Conservation (phyloP, 1,284 basidiomycete genomes). For the Naganishia liquefaciens region DNA sequence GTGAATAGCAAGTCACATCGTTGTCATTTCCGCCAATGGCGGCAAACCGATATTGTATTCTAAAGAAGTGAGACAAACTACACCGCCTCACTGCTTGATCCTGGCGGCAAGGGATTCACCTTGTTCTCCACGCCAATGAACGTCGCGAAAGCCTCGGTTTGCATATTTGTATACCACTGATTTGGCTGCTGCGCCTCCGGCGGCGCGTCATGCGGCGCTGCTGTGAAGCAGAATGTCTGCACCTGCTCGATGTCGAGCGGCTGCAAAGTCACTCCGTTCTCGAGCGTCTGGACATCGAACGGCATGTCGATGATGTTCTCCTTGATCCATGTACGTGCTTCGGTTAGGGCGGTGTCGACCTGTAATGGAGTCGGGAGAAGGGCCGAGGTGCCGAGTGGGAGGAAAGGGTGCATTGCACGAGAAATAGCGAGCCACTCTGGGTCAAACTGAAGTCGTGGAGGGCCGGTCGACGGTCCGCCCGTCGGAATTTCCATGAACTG, state of each 20-base stretch:
- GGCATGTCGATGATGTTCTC: conserved; percentile 13
- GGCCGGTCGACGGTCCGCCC: conserved; percentile 35
- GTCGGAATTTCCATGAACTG: conserved; percentile 70
- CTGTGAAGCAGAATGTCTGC: conserved; percentile 12
- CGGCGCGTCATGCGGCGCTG: conserved; percentile 11
- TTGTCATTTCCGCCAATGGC: background rate
- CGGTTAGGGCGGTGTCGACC: conserved; percentile 53
- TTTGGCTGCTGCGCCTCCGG: conserved; percentile 55
- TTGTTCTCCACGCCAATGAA: conserved; percentile 79
- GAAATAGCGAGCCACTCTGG: conserved; percentile 92
- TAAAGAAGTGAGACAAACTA: background rate
- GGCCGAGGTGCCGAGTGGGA: conserved; percentile 66
- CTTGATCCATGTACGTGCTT: conserved; percentile 15
- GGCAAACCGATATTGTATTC: background rate
- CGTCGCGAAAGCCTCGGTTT: conserved; percentile 81
- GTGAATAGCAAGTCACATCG: background rate
- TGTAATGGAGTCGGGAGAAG: conserved; percentile 63
- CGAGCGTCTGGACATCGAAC: conserved; percentile 63
- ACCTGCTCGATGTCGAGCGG: conserved; percentile 35
- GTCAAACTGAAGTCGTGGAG: conserved; percentile 66
- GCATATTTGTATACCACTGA: conserved; percentile 81
- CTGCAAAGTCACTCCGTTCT: conserved; percentile 52
- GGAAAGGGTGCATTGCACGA: conserved; percentile 76
- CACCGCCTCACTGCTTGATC: background rate
- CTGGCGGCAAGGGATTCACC: conserved; percentile 62